These are phyloP conservation scores for Leucogyrophana mollusca DNA, from an alignment of 768 basidiomycete species.

Conservation along the genomic window DNA sequence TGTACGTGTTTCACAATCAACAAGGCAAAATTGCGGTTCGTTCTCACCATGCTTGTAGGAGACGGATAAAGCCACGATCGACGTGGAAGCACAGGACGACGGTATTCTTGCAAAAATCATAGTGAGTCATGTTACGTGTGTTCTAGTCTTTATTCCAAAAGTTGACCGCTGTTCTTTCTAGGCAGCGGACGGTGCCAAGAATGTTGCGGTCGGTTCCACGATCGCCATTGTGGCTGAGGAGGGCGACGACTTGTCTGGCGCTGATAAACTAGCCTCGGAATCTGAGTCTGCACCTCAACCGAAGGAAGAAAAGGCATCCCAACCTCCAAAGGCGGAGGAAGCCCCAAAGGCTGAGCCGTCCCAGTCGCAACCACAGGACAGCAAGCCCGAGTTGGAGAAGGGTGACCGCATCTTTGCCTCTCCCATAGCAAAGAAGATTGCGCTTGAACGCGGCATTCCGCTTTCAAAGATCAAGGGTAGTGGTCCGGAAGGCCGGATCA, in stretches of 20 bases:
- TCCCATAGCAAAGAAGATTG: slow-evolving; percentile 96
- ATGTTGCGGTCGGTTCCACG: slow-evolving; percentile 78
- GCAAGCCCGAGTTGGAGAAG: slow-evolving; percentile 55
- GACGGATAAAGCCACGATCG: slow-evolving; percentile 99
- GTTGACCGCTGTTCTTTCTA: slow-evolving; percentile 29
- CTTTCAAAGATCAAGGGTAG: slow-evolving; percentile 87
- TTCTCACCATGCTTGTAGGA: slow-evolving; percentile 52
- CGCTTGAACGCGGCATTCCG: slow-evolving; percentile 90
- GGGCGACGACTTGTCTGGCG: slow-evolving; percentile 90
- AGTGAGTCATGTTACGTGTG: slow-evolving; percentile 44
- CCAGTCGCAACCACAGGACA: slow-evolving; percentile 33
- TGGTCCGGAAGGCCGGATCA: slow-evolving; percentile 91
- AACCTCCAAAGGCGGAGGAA: slow-evolving; percentile 41
- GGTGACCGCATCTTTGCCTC: slow-evolving; percentile 92
- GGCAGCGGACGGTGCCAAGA: slow-evolving; percentile 85
- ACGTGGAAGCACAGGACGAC: slow-evolving; percentile 98
- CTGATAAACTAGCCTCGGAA: slow-evolving; percentile 68
- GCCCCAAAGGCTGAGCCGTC: slow-evolving; percentile 33
- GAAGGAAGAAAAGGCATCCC: slow-evolving; percentile 36
- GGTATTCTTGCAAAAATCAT: slow-evolving; percentile 97
- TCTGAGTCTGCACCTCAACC: slow-evolving; percentile 42
- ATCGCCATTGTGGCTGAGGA: slow-evolving; percentile 95
- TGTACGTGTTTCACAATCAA: slow-evolving; percentile 43
- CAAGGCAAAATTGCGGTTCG: slow-evolving; percentile 3
- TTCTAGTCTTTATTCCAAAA: not conserved